Evolutionary conservation across 1,139 yeast species (phyloP).

Genomic region (Suhomyces maxii): DNA sequence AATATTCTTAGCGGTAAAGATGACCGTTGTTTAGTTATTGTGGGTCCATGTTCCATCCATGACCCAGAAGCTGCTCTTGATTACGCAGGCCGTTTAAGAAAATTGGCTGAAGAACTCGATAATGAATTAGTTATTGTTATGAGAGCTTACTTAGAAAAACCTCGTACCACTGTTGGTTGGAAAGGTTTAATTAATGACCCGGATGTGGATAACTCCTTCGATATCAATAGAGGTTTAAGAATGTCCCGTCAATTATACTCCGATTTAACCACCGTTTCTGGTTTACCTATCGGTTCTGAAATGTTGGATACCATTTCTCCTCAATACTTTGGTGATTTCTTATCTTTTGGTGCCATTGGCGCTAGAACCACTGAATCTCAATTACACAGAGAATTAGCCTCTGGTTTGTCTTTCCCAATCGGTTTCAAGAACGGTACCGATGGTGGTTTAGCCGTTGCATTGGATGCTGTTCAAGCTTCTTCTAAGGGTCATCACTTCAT

Average conservation of each 20-base stretch:
- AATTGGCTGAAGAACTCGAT: slow-evolving; percentile 64
- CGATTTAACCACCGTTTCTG: slow-evolving; percentile 71
- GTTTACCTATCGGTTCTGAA: slow-evolving; percentile 89
- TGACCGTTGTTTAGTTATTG: slow-evolving; percentile 84
- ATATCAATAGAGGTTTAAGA: slow-evolving; percentile 92
- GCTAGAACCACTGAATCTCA: slow-evolving; percentile 99
- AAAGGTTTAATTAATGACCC: slow-evolving; percentile 98
- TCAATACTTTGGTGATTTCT: slow-evolving; percentile 89
- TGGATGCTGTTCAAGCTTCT: slow-evolving; percentile 93
- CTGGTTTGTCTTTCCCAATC: slow-evolving; percentile 95
- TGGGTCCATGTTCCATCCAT: slow-evolving; percentile 94
- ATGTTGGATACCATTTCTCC: slow-evolving; percentile 98
- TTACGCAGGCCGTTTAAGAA: slow-evolving; percentile 71
- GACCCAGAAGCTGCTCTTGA: slow-evolving; percentile 88
- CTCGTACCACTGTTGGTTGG: slow-evolving; percentile 99
- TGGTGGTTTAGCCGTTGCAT: slow-evolving; percentile 88
- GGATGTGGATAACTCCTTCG: slow-evolving; percentile 86
- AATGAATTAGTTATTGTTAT: slow-evolving; percentile 81
- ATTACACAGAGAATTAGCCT: slow-evolving; percentile 93
- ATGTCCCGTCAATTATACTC: slow-evolving; percentile 83
- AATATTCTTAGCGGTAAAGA: slow-evolving; percentile 70
- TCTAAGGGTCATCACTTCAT: slow-evolving; percentile 91
- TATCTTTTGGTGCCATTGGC: slow-evolving; percentile 96
- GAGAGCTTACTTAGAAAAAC: slow-evolving; percentile 98
- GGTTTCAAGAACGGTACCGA: slow-evolving; percentile 99